These are phyloP conservation scores for Epichloe uncinata DNA, from an alignment of 2,329 filamentous ascomycete genomes.

Conservation along the genomic window DNA sequence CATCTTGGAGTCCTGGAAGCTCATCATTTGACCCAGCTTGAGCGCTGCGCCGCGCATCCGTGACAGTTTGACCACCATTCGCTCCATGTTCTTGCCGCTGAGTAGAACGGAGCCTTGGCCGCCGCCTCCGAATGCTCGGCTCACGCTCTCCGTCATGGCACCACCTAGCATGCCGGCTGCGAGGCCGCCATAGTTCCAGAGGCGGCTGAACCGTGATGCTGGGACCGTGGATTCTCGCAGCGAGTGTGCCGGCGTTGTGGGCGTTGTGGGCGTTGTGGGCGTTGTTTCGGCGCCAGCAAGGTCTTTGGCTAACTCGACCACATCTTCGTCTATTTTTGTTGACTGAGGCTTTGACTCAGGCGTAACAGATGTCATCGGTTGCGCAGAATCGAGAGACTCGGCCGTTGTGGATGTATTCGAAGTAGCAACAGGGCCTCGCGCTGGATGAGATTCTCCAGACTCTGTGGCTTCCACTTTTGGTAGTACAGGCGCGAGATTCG, in stretches of 20 bases:
- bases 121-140: constrained; percentile 59
- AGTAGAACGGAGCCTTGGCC: constrained; percentile 67
- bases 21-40: constrained; percentile 96
- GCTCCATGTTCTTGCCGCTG: constrained; percentile 81
- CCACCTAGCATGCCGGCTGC: constrained; percentile 94
- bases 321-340: constrained; percentile 5
- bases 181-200: constrained; percentile 92
- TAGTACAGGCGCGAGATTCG: constrained; percentile 13
- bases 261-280: constrained; percentile 9
- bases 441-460: not conserved
- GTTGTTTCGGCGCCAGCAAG: constrained; percentile 8
- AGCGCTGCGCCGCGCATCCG: constrained; percentile 95
- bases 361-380: not conserved
- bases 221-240: constrained; percentile 85
- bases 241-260: constrained; percentile 37
- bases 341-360: not conserved
- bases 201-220: constrained; percentile 67
- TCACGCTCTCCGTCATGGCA: constrained; percentile 72
- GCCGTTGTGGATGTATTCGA: not conserved
- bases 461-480: not conserved
- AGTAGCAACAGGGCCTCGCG: not conserved
- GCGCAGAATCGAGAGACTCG: not conserved
- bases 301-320: constrained; percentile 15
- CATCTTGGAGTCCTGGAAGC: constrained; percentile 94
- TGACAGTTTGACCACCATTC: constrained; percentile 82